Base-by-base conservation (phyloP, 768 basidiomycete genomes). In the Trametes elegans region DNA sequence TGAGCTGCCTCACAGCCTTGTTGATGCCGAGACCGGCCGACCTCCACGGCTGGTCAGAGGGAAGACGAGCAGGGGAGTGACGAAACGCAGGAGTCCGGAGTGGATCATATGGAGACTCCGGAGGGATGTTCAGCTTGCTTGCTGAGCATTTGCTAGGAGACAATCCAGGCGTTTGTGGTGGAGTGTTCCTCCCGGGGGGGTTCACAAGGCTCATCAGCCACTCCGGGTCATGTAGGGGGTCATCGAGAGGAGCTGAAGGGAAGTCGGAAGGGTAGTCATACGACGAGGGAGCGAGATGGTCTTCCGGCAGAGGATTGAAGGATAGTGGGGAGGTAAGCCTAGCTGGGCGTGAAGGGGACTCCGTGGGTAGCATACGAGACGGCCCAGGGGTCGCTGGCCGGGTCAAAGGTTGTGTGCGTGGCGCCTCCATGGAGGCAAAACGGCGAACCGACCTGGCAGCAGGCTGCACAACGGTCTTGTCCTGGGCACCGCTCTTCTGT, bases 21-120 rank as follows among this genome's bases (percentile, higher is more conserved):
- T 35, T 47, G 5, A 36, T 26, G 14, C 27, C 35, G 10, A 88
- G 87, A 62, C 87, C 90, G 7, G 86, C 82, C 64, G 84, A 88
- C 32, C 87, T 82, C 89, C 89, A 91, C 3, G 89, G 89, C 56
- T 90, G 88, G 62, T 88, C 85, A 16, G 84, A 87, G 6, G 87
- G 87, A 21, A 85, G 79, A 9, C 82, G 85, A 0, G 84, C 80
- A 16, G 87, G 85, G 9, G 87, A 88, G 68, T 90, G 88, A 34
- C 86, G 82, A 68, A 90, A 90, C 4, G 87, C 79, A 0, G 89
- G 89, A 0, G 89, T 89, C 29, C 80, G 73, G 13, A 81, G 76
- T 31, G 89, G 89, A 64, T 91, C 79, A 55, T 90, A 91, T 2
- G 89, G 89, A 5, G 89, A 90, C 62, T 82, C 75, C 7, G 85